Conservation (phyloP, 306 rosid genomes). For the Lathyrus oleraceus region DNA sequence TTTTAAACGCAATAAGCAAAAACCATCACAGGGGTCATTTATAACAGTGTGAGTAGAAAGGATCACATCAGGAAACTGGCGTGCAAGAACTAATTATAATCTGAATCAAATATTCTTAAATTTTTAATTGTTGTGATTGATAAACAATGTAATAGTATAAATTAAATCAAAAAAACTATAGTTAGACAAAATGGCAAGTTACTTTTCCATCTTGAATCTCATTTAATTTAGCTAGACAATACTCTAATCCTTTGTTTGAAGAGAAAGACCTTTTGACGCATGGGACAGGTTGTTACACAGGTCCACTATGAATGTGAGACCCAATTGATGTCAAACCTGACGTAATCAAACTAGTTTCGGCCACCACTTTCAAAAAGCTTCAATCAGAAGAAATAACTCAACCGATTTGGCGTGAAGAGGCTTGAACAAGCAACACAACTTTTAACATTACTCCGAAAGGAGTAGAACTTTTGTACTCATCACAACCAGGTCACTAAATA, state of each 20-base stretch:
- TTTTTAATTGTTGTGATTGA: no score
- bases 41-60: no score
- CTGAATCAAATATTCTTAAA: no score
- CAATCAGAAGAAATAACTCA: background rate
- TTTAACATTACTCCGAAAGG: background rate
- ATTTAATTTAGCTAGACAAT: background rate
- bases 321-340: background rate
- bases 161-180: no score
- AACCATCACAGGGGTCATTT: no score
- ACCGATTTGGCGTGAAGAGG: background rate
- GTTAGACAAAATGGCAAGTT: no score
- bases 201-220: no score
- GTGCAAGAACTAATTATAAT: no score
- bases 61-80: no score
- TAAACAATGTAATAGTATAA: no score
- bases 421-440: background rate
- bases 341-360: constrained; percentile 18
- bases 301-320: constrained; percentile 17
- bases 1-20: no score
- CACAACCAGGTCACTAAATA: background rate
- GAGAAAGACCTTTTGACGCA: background rate
- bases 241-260: background rate
- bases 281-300: constrained; percentile 2
- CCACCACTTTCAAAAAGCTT: constrained; percentile 32
- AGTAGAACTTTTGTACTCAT: background rate